phyloP scores from a whole-genome alignment of 306 rosid species.

The Castanea mollissima region DNA sequence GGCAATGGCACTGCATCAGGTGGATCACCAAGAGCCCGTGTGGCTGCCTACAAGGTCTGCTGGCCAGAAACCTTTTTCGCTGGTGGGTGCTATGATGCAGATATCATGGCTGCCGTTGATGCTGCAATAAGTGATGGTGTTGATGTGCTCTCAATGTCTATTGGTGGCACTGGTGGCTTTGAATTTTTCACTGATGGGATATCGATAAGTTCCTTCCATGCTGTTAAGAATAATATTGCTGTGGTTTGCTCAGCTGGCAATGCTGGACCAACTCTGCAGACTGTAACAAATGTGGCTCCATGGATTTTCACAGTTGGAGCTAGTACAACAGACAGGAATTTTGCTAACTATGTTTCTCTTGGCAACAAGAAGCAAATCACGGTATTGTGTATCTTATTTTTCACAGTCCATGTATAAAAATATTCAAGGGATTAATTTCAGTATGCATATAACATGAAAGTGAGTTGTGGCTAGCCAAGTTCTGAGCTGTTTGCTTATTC shows the following conservation, averaged over 20 bases:
- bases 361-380: conserved; percentile 39
- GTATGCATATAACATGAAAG: no score
- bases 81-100: conserved; percentile 48
- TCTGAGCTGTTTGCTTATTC: no score
- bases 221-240: conserved; percentile 34
- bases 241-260: conserved; percentile 64
- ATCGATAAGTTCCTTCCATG: conserved; percentile 63
- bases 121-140: conserved; percentile 73
- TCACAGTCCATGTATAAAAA: no score
- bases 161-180: neutral
- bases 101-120: conserved; percentile 58
- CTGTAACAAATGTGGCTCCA: conserved; percentile 54
- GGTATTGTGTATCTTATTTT: conserved; percentile 17
- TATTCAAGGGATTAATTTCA: no score
- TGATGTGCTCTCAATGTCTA: conserved; percentile 51
- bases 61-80: conserved; percentile 32
- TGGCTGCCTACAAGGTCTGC: conserved; percentile 82
- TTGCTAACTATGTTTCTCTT: conserved; percentile 40
- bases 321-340: conserved; percentile 57
- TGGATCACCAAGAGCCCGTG: conserved; percentile 79
- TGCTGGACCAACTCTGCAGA: conserved; percentile 43
- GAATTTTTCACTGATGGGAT: conserved; percentile 39
- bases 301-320: conserved; percentile 80
- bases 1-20: conserved; percentile 83
- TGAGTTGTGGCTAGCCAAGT: no score